These are phyloP conservation scores for Polysphondylium violaceum DNA, from an alignment of 78 protist genomes.

Conservation along the genomic window DNA sequence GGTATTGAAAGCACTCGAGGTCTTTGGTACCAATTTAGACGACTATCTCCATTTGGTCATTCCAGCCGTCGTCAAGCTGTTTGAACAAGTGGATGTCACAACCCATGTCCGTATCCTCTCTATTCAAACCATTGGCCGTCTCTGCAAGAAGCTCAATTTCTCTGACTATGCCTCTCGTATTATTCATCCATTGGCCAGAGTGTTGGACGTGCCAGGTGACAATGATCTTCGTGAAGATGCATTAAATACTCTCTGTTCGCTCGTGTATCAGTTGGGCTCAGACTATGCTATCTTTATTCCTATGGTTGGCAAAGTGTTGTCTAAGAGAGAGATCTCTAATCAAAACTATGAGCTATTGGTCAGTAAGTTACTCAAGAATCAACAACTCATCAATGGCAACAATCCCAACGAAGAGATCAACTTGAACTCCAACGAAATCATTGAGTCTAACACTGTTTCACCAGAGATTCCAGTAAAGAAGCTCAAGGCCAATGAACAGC, in stretches of 20 bases:
- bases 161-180: slow-evolving; percentile 91
- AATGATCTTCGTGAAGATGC: slow-evolving; percentile 72
- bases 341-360: slow-evolving; percentile 73
- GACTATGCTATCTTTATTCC: slow-evolving; percentile 92
- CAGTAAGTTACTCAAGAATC: slow-evolving; percentile 45
- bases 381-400: slow-evolving; percentile 28
- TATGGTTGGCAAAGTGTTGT: slow-evolving; percentile 85
- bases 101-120: slow-evolving; percentile 53
- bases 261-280: slow-evolving; percentile 88
- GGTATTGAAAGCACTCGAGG: slow-evolving; percentile 89
- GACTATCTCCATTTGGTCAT: slow-evolving; percentile 94
- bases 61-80: slow-evolving; percentile 90
- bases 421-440: slow-evolving; percentile 19
- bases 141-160: slow-evolving; percentile 84
- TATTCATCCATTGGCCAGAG: slow-evolving; percentile 93
- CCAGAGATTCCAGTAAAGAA: slow-evolving; percentile 72
- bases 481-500: slow-evolving; percentile 84
- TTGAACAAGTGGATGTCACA: slow-evolving; percentile 83
- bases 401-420: not conserved
- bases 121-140: slow-evolving; percentile 85
- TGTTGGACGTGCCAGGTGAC: slow-evolving; percentile 44
- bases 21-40: slow-evolving; percentile 92
- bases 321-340: slow-evolving; percentile 51
- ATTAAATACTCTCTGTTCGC: slow-evolving; percentile 84
- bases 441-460: slow-evolving; percentile 33